Conservation (phyloP, 257 asterid genomes). For the Nicotiana obtusifolia region DNA sequence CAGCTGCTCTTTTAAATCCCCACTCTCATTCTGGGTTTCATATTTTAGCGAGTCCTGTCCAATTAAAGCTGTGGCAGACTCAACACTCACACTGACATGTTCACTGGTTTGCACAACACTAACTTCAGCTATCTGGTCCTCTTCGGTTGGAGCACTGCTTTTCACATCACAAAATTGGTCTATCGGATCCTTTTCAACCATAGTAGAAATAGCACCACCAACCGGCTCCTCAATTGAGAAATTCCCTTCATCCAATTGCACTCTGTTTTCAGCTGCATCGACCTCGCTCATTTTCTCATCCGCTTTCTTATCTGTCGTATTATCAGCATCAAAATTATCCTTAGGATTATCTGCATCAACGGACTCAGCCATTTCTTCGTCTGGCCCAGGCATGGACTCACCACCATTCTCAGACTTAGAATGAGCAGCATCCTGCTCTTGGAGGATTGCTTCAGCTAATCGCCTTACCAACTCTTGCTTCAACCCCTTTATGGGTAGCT, state of each 20-base stretch:
- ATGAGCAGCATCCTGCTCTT: conserved; percentile 32
- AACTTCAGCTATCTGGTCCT: not conserved
- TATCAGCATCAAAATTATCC: conserved; percentile 21
- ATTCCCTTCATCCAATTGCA: not conserved
- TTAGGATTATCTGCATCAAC: not conserved
- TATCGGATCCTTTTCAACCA: too few relatives aligned
- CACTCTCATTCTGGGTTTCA: conserved; percentile 26
- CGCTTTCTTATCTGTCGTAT: conserved; percentile 16
- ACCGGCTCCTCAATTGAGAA: too few relatives aligned
- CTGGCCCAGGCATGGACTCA: conserved; percentile 23
- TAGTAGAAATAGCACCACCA: too few relatives aligned
- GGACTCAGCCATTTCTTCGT: conserved; percentile 22
- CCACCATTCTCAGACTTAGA: conserved; percentile 20
- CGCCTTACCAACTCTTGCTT: conserved; percentile 77
- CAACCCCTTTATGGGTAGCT: conserved; percentile 62
- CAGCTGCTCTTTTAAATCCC: conserved; percentile 21
- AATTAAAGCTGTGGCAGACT: not conserved
- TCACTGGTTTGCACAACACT: conserved; percentile 28
- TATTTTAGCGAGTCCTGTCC: conserved; percentile 20
- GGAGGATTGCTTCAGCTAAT: conserved; percentile 64
- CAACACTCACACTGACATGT: conserved; percentile 16
- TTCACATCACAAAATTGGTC: too few relatives aligned
- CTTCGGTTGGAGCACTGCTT: too few relatives aligned
- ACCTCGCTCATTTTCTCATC: conserved; percentile 18
- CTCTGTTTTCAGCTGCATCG: conserved; percentile 18